Conservation (phyloP, 2,329 filamentous ascomycete genomes). For the Pseudohalonectria lignicola region DNA sequence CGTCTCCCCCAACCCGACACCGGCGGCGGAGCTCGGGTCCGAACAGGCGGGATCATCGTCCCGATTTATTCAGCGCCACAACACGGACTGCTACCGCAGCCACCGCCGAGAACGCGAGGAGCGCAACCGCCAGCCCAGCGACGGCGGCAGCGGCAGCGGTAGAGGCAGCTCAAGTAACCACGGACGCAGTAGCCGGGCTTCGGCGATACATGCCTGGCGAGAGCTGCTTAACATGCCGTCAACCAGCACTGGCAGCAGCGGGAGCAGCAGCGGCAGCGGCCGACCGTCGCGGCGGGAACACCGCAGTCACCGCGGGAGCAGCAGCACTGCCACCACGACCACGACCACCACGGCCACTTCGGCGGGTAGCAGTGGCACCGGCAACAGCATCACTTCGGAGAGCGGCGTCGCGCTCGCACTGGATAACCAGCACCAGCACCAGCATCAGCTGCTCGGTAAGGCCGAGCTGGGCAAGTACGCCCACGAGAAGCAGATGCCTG, state of each 20-base stretch:
- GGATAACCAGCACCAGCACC: background rate
- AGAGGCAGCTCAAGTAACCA: background rate
- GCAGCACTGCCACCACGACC: background rate
- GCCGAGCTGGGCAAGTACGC: slow-evolving; percentile 62
- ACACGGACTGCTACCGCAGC: background rate
- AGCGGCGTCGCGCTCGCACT: background rate
- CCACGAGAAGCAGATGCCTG: slow-evolving; percentile 64
- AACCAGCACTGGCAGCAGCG: too few species aligned
- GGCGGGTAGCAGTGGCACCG: background rate
- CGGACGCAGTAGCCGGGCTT: background rate
- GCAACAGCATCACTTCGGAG: background rate
- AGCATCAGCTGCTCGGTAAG: slow-evolving; percentile 24
- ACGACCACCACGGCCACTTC: background rate
- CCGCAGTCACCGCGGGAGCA: background rate
- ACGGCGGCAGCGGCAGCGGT: background rate
- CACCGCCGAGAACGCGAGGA: background rate
- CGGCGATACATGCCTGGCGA: slow-evolving; percentile 18
- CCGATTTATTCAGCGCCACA: background rate
- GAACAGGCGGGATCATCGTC: too few species aligned
- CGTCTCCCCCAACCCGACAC: background rate
- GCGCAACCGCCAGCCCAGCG: background rate
- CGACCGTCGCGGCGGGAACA: background rate
- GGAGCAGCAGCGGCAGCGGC: too few species aligned
- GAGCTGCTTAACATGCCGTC: slow-evolving; percentile 13
- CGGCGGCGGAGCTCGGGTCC: too few species aligned